Percentiles rank a stretch among this genome's conserved stretches.
Conservation (phyloP, 129 eudicot genomes). For the Tagetes patula region DNA sequence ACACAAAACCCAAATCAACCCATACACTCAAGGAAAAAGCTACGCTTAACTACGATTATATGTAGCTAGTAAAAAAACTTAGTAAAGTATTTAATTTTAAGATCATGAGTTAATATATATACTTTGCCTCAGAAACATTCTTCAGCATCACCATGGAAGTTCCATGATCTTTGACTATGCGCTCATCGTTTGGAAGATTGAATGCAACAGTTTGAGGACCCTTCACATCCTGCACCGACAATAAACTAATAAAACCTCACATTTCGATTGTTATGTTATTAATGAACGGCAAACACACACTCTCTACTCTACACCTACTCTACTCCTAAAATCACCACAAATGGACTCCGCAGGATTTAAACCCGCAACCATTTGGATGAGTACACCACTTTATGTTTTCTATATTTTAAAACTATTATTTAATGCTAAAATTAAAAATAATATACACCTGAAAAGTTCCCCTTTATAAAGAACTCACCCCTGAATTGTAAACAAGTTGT, state of each 20-base stretch:
- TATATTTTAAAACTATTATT: neutral
- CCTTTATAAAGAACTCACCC: constrained; percentile 49
- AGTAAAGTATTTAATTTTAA: neutral
- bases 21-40: constrained; percentile 4
- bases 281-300: too few species aligned
- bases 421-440: neutral
- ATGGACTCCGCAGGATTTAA: too few species aligned
- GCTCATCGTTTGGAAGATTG: constrained; percentile 94
- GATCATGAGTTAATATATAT: constrained; percentile 31
- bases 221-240: constrained; percentile 74
- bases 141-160: constrained; percentile 98
- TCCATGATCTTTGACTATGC: constrained; percentile 90
- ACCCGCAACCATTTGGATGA: too few species aligned
- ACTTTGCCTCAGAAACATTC: constrained; percentile 98
- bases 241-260: constrained; percentile 6
- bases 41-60: neutral
- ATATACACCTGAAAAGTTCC: constrained; percentile 7
- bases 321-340: too few species aligned
- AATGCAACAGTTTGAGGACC: constrained; percentile 99
- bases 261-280: neutral
- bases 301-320: too few species aligned
- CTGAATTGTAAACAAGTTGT: constrained; percentile 83
- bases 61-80: neutral
- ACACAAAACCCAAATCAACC: constrained; percentile 12
- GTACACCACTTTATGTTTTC: neutral